Evolutionary conservation across 1,284 basidiomycete species (phyloP).

Genomic region (Ceratobasidium theobromae): DNA sequence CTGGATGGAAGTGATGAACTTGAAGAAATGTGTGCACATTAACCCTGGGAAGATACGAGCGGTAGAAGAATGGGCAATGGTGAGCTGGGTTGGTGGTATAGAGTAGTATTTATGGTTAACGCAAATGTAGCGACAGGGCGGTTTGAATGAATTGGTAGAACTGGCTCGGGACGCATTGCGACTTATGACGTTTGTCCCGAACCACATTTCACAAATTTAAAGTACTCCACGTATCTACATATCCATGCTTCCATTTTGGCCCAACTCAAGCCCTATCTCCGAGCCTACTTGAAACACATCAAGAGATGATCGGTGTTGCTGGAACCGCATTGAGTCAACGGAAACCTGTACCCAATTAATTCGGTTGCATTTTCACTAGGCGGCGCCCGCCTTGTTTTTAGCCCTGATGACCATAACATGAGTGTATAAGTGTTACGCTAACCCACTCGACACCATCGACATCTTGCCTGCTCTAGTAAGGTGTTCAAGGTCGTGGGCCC

Average conservation of each 20-base stretch:
- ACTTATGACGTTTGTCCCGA: background rate
- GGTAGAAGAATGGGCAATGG: background rate
- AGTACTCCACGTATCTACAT: constrained; percentile 6
- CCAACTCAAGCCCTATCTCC: background rate
- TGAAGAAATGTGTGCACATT: background rate
- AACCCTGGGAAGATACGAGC: background rate
- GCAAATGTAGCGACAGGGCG: background rate
- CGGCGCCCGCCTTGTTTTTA: too few species aligned
- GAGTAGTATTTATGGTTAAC: background rate
- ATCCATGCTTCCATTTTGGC: background rate
- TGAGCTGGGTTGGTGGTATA: background rate
- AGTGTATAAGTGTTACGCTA: too few species aligned
- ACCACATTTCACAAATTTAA: background rate
- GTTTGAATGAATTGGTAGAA: background rate
- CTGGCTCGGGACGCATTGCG: background rate
- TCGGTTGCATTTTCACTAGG: too few species aligned
- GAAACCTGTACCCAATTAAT: too few species aligned
- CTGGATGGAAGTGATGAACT: constrained; percentile 7
- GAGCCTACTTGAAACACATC: too few species aligned
- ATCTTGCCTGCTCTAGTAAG: too few species aligned
- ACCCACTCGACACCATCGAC: too few species aligned
- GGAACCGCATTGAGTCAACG: too few species aligned
- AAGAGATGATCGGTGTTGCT: too few species aligned
- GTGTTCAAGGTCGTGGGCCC: too few species aligned
- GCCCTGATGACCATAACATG: too few species aligned